Evolutionary conservation across 257 asterid genomes (phyloP).

Genomic region (Thymus quinquecostatus): DNA sequence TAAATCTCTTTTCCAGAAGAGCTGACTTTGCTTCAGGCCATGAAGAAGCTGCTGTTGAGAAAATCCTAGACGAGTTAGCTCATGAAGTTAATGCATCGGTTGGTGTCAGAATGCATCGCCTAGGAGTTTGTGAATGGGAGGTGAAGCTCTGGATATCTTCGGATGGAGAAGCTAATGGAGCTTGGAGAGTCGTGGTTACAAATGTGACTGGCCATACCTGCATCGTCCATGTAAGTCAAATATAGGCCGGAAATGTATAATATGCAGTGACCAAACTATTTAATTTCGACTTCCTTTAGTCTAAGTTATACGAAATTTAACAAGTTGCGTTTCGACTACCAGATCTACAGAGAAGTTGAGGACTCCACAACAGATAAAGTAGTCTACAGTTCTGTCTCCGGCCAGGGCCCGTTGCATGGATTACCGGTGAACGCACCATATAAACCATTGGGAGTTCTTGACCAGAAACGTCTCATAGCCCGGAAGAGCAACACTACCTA

Average conservation of each 20-base stretch:
- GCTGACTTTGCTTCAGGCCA: conserved; percentile 49
- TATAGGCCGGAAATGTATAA: background rate
- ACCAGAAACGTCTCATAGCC: conserved; percentile 88
- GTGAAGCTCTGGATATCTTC: conserved; percentile 93
- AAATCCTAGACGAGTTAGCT: conserved; percentile 69
- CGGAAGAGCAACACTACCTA: conserved; percentile 90
- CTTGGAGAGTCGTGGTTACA: conserved; percentile 91
- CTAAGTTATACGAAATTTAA: conserved; percentile 25
- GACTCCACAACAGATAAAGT: conserved; percentile 53
- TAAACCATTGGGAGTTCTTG: conserved; percentile 80
- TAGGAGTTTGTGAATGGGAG: conserved; percentile 96
- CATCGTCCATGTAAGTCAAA: conserved; percentile 77
- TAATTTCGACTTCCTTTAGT: conserved; percentile 1
- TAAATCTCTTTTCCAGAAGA: conserved; percentile 54
- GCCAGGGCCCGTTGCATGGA: conserved; percentile 74
- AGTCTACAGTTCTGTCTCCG: conserved; percentile 68
- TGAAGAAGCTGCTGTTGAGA: conserved; percentile 73
- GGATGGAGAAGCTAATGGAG: conserved; percentile 90
- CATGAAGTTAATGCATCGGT: conserved; percentile 70
- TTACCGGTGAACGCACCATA: conserved; percentile 73
- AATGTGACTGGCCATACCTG: conserved; percentile 97
- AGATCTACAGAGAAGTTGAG: conserved; percentile 92
- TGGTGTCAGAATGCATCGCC: conserved; percentile 92
- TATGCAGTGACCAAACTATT: background rate
- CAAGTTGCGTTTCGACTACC: conserved; percentile 37